Percentiles rank a stretch among this genome's conserved stretches.
Conservation (phyloP, 2,329 filamentous ascomycete genomes). For the Hypoxylon rubiginosum region DNA sequence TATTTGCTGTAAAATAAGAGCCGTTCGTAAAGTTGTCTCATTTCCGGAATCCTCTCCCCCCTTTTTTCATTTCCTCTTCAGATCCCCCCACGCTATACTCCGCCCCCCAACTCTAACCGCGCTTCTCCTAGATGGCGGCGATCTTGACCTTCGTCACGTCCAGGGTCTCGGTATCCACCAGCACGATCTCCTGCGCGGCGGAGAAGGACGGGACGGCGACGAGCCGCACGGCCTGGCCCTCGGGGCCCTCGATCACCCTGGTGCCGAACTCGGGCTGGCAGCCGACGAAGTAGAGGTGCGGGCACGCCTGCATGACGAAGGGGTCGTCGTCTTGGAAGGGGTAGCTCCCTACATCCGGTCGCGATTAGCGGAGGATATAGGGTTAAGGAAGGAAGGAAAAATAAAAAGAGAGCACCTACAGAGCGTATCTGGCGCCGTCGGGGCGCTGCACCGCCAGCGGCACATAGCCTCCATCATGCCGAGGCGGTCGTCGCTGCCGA, state of each 20-base stretch:
- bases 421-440: conserved; percentile 94
- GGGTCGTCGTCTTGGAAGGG: conserved; percentile 95
- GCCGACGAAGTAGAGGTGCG: conserved; percentile 91
- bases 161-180: conserved; percentile 88
- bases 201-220: conserved; percentile 88
- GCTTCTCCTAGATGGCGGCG: conserved; percentile 37
- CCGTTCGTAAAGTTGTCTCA: not conserved
- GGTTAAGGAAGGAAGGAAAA: not conserved
- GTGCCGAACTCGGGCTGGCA: conserved; percentile 86
- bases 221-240: conserved; percentile 79
- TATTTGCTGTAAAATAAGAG: not conserved
- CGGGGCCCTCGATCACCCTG: conserved; percentile 73
- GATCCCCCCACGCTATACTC: conserved; percentile 25
- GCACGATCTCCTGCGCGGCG: conserved; percentile 80
- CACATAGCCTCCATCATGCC: conserved; percentile 96
- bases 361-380: not conserved
- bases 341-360: conserved; percentile 78
- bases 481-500: conserved; percentile 81
- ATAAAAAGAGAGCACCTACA: conserved; percentile 69
- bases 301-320: conserved; percentile 86
- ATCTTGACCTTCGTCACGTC: conserved; percentile 80
- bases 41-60: not conserved
- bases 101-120: not conserved
- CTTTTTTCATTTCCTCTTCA: conserved; percentile 11
- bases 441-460: conserved; percentile 90